Percentiles rank a stretch among this genome's conserved stretches.
These are phyloP conservation scores for Pseudozyma thailandica DNA, from an alignment of 1,284 basidiomycete species.

Conservation along the genomic window DNA sequence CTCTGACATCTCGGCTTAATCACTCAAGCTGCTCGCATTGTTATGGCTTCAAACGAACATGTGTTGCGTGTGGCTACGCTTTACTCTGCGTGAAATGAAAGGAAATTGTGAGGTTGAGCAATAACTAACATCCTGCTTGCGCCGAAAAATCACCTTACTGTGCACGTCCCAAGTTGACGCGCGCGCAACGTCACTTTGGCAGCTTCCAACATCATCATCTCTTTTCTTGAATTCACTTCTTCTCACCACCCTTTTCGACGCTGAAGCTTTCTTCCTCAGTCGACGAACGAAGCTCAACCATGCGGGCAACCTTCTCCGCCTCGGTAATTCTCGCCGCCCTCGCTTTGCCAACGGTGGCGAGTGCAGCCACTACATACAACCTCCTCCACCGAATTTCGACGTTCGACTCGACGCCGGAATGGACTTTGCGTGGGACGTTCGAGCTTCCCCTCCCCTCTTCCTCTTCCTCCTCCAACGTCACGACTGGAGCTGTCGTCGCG, in stretches of 20 bases:
- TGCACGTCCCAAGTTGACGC: conserved; percentile 1
- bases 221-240: not conserved
- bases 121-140: not conserved
- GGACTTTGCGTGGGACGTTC: conserved; percentile 16
- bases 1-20: no score
- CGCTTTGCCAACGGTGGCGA: not conserved
- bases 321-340: not conserved
- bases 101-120: not conserved
- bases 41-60: no score
- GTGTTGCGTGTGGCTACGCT: no score
- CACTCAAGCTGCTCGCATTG: no score
- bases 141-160: not conserved
- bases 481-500: not conserved
- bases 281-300: no score
- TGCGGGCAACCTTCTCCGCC: no score
- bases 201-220: not conserved
- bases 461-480: not conserved
- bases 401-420: conserved; percentile 6
- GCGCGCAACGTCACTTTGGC: not conserved
- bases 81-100: no score
- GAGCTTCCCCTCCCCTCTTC: conserved; percentile 1
- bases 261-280: no score
- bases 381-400: conserved; percentile 23
- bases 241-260: not conserved
- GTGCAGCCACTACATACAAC: conserved; percentile 11